Evolutionary conservation across 140 eudicot species (phyloP), one percentile per base, ranked within the genome.

Genomic region (Flaveria floridana): DNA sequence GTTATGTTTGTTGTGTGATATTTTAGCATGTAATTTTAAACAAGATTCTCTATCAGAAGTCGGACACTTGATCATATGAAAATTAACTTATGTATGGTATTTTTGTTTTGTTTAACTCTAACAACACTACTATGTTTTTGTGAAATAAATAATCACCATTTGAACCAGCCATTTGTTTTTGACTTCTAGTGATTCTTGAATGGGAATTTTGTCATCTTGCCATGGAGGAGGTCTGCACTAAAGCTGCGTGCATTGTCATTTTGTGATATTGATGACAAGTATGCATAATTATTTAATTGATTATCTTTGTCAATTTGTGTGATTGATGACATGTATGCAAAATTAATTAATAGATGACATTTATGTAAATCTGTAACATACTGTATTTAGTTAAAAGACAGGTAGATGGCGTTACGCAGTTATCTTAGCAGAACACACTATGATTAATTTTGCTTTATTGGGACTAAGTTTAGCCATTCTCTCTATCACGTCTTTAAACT

Each of bases 221-320:
- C n/a, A 5, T 46, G 44, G 21, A 50, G 42, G 20, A 58, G 23
- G 30, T 74, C 71, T 42, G 70, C 42, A 59, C 23, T 21, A 0
- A n/a, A 39, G 25, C 10, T 56, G 44, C 56, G 19, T 37, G 21
- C 25, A 52, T 71, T 52, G 76, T 37, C 68, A 34, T 1, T 57
- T 72, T 72, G 16, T 70, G 77, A 58, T 25, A 58, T 7, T 57
- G 46, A 25, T 73, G 78, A 14, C 77, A 21, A 57, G n/a, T 7
- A 59, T 57, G 25, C 41, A 64, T 2, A 47, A 2, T 41, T 39
- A 11, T 14, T 58, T 14, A 30, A n/a, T 28, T 28, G 23, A 18
- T 48, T 15, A 10, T 30, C 3, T 30, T 48, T 69, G 75, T 70
- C 75, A 51, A 65, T 51, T 70, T 51, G 25, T 57, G 77, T 73